Evolutionary conservation across 768 basidiomycete species (phyloP), one percentile per base, ranked within the genome.

Genomic region (Lactarius akahatsu): DNA sequence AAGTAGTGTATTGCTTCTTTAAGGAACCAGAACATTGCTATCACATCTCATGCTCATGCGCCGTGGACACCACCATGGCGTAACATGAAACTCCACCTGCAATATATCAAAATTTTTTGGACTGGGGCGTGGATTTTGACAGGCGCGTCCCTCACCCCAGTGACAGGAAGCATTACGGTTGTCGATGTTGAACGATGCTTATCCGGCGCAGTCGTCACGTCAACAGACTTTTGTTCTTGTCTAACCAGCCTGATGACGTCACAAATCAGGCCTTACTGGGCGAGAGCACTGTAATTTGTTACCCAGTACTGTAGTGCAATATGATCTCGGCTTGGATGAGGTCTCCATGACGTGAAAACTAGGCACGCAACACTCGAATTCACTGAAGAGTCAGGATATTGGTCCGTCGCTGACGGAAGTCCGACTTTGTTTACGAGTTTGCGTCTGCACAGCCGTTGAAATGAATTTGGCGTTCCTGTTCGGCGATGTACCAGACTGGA

Each of bases 381-480:
- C 41, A 41, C 41, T 18, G 41, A 23, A 13, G 47, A 6, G 23
- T 26, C 47, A 23, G 47, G 47, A 50, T 23, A 50, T 26, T 26
- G 23, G 47, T 6, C 47, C 23, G 47, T 26, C 47, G 23, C 23
- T 23, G 47, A 50, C 47, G 47, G 47, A 50, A 50, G 47, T 13
- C 23, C 23, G 47, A 26, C n/a, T 26, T 23, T 5, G 9, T 26
- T 50, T 50, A 11, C 11, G 13, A 50, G 4, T 23, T 50, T 23
- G 47, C 47, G 10, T 47, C 45, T 26, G 23, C 11, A 50, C 47
- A 50, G 47, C 23, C 9, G 45, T 47, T 23, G n/a, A 36, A 50
- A 66, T 50, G 43, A 65, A 57, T 47, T 47, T 30, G 40, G 54
- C 47, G 40, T 65, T 34, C 59, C 59, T 56, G 41, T 16, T 15